These are phyloP conservation scores for Neospora caninum DNA, from an alignment of 169 alveolate species.

Conservation along the genomic window DNA sequence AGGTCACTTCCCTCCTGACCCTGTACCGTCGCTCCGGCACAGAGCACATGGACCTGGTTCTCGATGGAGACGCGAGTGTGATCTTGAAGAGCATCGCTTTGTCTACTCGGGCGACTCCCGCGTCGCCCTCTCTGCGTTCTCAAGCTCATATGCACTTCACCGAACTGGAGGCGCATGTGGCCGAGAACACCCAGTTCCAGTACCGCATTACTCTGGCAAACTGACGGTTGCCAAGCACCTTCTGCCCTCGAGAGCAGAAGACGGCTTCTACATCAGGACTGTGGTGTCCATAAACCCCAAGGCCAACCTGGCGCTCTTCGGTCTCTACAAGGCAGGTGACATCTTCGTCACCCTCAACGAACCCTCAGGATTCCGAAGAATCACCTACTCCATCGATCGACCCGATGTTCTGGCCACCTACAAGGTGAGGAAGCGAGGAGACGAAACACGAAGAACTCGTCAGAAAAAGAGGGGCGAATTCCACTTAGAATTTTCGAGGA, in stretches of 20 bases:
- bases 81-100: not conserved
- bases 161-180: no score
- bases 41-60: not conserved
- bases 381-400: constrained; percentile 88
- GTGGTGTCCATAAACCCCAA: constrained; percentile 85
- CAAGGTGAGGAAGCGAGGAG: constrained; percentile 64
- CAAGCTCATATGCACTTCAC: no score
- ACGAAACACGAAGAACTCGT: not conserved
- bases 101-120: not conserved
- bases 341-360: constrained; percentile 88
- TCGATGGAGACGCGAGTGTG: constrained; percentile 15
- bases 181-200: not conserved
- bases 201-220: not conserved
- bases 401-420: constrained; percentile 88
- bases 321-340: constrained; percentile 85
- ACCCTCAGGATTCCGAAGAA: constrained; percentile 88
- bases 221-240: not conserved
- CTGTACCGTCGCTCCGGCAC: constrained; percentile 1
- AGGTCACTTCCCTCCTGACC: constrained; percentile 12
- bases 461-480: not conserved
- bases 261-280: constrained; percentile 74
- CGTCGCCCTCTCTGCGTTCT: not conserved
- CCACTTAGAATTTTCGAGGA: no score
- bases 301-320: constrained; percentile 81
- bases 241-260: not conserved